Evolutionary conservation across 2,329 filamentous ascomycete species (phyloP).

Genomic region (Talaromyces sp.): DNA sequence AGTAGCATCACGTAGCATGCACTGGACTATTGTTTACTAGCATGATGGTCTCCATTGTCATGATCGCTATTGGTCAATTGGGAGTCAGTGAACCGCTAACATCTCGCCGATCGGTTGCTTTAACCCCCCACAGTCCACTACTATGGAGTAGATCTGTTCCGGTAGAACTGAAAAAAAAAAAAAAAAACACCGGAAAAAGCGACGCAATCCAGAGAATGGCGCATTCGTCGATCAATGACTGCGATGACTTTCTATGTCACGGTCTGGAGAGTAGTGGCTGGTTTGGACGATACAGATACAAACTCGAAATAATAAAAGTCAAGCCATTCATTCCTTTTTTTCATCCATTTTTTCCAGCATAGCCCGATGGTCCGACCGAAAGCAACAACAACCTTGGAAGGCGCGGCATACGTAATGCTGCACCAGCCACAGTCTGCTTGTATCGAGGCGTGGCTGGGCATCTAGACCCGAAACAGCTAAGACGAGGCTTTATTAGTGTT

Average conservation of each 20-base stretch:
- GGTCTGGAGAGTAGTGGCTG: background rate
- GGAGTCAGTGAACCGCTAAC: background rate
- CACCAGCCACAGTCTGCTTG: background rate
- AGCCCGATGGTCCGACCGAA: background rate
- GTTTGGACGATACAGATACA: background rate
- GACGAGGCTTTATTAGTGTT: background rate
- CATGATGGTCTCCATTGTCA: background rate
- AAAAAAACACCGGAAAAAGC: background rate
- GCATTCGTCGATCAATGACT: background rate
- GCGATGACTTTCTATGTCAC: background rate
- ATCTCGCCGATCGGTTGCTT: background rate
- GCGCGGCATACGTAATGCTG: background rate
- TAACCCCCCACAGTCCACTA: background rate
- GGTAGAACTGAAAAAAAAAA: background rate
- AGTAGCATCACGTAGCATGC: background rate
- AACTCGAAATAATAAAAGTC: background rate
- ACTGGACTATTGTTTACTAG: background rate
- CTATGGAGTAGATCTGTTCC: slow-evolving; percentile 3
- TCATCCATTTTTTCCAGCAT: background rate
- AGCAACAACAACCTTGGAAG: background rate
- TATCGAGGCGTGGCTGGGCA: background rate
- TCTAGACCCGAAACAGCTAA: background rate
- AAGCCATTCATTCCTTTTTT: too few relatives aligned
- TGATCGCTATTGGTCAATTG: background rate
- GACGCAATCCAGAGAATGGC: background rate